Evolutionary conservation across 768 basidiomycete genomes (phyloP).

Genomic region (Termitomyces sp.): DNA sequence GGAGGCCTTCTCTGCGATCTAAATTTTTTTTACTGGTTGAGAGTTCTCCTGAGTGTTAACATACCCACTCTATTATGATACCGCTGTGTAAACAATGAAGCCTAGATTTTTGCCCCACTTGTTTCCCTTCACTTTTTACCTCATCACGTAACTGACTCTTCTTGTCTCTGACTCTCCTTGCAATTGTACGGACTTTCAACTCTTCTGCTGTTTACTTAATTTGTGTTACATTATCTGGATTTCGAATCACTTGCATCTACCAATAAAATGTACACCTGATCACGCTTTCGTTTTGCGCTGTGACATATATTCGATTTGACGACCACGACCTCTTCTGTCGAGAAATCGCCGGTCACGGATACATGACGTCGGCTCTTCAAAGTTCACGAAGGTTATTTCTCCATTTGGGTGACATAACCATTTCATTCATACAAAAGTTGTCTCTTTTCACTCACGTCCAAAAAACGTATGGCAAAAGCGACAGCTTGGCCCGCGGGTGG

Average conservation of each 20-base stretch:
- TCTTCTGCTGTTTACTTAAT: background rate
- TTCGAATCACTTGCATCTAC: background rate
- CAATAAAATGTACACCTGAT: background rate
- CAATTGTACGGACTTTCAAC: background rate
- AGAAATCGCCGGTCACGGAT: too few species aligned
- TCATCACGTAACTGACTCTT: background rate
- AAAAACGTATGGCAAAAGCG: background rate
- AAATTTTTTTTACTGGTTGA: background rate
- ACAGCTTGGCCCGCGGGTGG: background rate
- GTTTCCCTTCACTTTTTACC: background rate
- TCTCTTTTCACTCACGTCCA: background rate
- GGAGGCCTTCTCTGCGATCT: slow-evolving; percentile 37
- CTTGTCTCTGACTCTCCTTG: background rate
- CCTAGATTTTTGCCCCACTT: background rate
- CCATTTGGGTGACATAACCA: background rate
- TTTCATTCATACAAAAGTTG: too few species aligned
- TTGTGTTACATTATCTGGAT: background rate
- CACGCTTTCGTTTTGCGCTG: background rate
- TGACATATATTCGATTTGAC: background rate
- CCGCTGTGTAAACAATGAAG: slow-evolving; percentile 3
- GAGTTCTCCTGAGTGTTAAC: background rate
- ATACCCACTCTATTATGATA: slow-evolving; percentile 14
- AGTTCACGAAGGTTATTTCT: background rate
- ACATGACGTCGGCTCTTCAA: background rate
- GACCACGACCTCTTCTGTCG: too few species aligned